phyloP scores from a whole-genome alignment of 805 yeast species.

The Jamesozyma piceae region DNA sequence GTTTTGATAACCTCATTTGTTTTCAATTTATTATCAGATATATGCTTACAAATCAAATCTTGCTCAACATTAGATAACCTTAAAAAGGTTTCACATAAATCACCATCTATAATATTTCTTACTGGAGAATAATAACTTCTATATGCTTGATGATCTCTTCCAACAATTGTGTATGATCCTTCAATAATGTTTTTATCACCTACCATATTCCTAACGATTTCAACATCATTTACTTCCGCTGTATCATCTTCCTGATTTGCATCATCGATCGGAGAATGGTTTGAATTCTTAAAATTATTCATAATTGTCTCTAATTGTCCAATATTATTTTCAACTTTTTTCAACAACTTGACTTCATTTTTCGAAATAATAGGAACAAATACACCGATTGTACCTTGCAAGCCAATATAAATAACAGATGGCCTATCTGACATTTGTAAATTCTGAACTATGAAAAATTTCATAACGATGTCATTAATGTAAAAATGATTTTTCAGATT shows the following conservation, averaged over 20 bases:
- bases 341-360: slow-evolving; percentile 53
- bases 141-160: slow-evolving; percentile 57
- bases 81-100: slow-evolving; percentile 55
- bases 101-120: slow-evolving; percentile 78
- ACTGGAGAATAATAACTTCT: slow-evolving; percentile 78
- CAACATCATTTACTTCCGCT: neutral
- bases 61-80: slow-evolving; percentile 18
- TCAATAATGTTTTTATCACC: slow-evolving; percentile 9
- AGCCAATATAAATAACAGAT: slow-evolving; percentile 57
- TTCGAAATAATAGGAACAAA: slow-evolving; percentile 57
- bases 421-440: slow-evolving; percentile 43
- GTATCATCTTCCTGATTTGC: slow-evolving; percentile 1
- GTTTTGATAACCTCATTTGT: slow-evolving; percentile 23
- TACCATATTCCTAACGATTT: neutral
- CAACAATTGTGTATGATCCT: slow-evolving; percentile 37
- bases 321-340: slow-evolving; percentile 39
- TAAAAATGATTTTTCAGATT: slow-evolving; percentile 47
- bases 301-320: slow-evolving; percentile 5
- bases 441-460: slow-evolving; percentile 38
- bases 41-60: slow-evolving; percentile 22
- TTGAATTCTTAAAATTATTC: neutral
- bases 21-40: slow-evolving; percentile 26
- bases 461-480: slow-evolving; percentile 61
- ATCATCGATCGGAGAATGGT: slow-evolving; percentile 12
- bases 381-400: slow-evolving; percentile 75